A percentile compares a stretch with the other conserved stretches of the same genome.
These are phyloP conservation scores for Kwoniella europaea DNA, from an alignment of 768 basidiomycete species.

Conservation along the genomic window DNA sequence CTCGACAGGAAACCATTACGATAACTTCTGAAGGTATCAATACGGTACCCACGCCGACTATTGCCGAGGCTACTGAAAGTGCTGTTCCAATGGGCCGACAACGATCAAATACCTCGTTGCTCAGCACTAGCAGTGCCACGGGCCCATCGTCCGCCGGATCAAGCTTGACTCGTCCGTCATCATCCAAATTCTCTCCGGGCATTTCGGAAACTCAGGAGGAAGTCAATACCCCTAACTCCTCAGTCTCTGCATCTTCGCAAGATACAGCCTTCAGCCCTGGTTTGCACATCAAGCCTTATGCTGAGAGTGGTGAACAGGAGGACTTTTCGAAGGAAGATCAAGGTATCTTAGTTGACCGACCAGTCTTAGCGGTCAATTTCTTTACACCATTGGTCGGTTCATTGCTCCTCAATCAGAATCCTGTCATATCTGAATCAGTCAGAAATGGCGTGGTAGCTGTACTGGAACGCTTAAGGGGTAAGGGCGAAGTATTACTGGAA, in stretches of 20 bases:
- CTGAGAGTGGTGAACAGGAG: constrained; percentile 24
- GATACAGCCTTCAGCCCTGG: constrained; percentile 37
- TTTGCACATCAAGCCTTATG: constrained; percentile 26
- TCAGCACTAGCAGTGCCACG: constrained; percentile 1
- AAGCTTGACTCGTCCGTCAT: constrained; percentile 18
- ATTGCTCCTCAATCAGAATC: constrained; percentile 79
- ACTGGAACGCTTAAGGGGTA: constrained; percentile 70
- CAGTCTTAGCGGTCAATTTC: constrained; percentile 71
- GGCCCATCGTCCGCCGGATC: constrained; percentile 24
- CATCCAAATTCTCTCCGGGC: constrained; percentile 16
- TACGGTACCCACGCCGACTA: constrained; percentile 41
- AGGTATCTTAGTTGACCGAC: constrained; percentile 41
- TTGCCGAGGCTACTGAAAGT: constrained; percentile 33
- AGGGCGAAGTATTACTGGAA: constrained; percentile 54
- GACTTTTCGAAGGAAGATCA: constrained; percentile 21
- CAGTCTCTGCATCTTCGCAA: constrained; percentile 17
- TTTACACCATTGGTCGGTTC: constrained; percentile 92
- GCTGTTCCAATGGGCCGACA: constrained; percentile 17
- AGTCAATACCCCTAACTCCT: constrained; percentile 24
- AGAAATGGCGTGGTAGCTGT: constrained; percentile 78
- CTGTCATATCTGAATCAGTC: constrained; percentile 72
- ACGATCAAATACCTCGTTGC: constrained; percentile 6
- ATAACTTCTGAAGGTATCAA: constrained; percentile 51
- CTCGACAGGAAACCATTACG: constrained; percentile 29
- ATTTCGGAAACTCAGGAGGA: constrained; percentile 8